Conservation (phyloP, 805 yeast species). For the Starmerella riodocensis region DNA sequence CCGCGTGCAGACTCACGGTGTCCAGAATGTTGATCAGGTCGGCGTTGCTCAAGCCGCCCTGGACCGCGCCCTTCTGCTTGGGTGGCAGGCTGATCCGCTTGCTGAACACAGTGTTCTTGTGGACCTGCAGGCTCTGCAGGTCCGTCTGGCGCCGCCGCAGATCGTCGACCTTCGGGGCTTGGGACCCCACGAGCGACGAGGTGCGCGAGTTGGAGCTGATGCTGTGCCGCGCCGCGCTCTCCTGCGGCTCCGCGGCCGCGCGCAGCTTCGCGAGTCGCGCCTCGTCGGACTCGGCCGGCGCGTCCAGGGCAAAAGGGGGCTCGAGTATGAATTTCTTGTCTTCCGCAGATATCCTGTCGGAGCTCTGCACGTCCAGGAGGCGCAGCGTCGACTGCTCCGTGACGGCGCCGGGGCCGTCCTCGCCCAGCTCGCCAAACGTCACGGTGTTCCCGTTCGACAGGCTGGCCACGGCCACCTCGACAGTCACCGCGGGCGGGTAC, state of each 20-base stretch:
- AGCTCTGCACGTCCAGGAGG: not conserved
- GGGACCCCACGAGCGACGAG: slow-evolving; percentile 5
- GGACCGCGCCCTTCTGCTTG: not conserved
- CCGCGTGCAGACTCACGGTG: not conserved
- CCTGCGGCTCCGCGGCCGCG: not conserved
- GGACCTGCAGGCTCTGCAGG: slow-evolving; percentile 6
- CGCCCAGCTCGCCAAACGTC: not conserved
- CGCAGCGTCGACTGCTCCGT: not conserved
- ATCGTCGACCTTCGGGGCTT: slow-evolving; percentile 7
- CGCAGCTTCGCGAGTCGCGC: not conserved
- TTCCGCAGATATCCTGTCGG: slow-evolving; percentile 2
- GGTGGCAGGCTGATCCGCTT: slow-evolving; percentile 1
- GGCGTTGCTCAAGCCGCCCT: not conserved
- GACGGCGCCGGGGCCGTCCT: not conserved
- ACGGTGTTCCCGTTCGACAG: not conserved
- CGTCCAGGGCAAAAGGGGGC: slow-evolving; percentile 13
- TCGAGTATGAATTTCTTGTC: slow-evolving; percentile 9
- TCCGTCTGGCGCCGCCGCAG: slow-evolving; percentile 14
- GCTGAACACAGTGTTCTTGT: not conserved
- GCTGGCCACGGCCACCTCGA: slow-evolving; percentile 10
- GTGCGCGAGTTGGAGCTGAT: not conserved
- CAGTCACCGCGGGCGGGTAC: slow-evolving; percentile 14
- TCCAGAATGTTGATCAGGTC: slow-evolving; percentile 1
- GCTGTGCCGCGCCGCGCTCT: not conserved
- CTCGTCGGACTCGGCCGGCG: slow-evolving; percentile 10